Conservation (phyloP, 352 stramenopile species). For the Globisporangium iwayamae region DNA sequence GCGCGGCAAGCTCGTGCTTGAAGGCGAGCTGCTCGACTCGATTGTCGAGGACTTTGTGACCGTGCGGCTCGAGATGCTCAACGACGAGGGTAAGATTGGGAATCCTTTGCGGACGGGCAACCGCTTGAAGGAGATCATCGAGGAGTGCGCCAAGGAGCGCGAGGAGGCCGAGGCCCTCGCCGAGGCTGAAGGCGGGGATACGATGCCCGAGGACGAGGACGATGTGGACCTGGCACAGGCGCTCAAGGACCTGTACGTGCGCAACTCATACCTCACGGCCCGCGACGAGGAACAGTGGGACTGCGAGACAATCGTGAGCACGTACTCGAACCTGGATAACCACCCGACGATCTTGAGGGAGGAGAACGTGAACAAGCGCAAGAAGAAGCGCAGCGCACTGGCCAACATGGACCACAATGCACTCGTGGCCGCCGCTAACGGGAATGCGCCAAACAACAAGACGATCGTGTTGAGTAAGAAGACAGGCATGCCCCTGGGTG, state of each 20-base stretch:
- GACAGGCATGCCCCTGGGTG: conserved; percentile 93
- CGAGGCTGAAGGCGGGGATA: conserved; percentile 35
- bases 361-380: conserved; percentile 48
- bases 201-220: conserved; percentile 23
- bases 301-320: conserved; percentile 97
- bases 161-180: conserved; percentile 47
- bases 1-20: conserved; percentile 62
- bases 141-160: conserved; percentile 61
- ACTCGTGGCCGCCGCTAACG: conserved; percentile 18
- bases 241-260: conserved; percentile 42
- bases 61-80: conserved; percentile 67
- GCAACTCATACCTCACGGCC: conserved; percentile 63
- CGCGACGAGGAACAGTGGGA: conserved; percentile 90
- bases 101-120: conserved; percentile 73
- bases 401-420: conserved; percentile 18
- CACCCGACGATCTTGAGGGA: conserved; percentile 92
- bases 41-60: conserved; percentile 74
- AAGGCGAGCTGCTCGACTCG: conserved; percentile 61
- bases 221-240: conserved; percentile 26
- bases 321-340: conserved; percentile 98
- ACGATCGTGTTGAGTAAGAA: conserved; percentile 93
- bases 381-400: conserved; percentile 62
- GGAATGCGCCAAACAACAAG: conserved; percentile 15
- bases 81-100: conserved; percentile 73
- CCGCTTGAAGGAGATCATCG: conserved; percentile 65